A percentile compares a stretch with the other conserved stretches of the same genome.
These are phyloP conservation scores for Discostella stelligeroides DNA, from an alignment of 108 stramenopile species.

Conservation along the genomic window DNA sequence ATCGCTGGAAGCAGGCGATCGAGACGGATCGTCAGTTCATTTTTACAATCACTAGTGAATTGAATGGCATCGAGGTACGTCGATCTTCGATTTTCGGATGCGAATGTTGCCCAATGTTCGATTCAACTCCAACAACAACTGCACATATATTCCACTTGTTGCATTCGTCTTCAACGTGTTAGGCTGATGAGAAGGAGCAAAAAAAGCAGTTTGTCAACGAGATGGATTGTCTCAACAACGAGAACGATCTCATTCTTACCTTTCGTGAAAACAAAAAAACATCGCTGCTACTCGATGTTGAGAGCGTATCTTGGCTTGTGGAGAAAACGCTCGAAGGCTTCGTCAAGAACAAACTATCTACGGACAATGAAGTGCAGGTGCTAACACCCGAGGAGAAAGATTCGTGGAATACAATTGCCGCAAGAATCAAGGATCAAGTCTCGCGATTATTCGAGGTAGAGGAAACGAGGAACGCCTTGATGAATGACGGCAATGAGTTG, in stretches of 20 bases:
- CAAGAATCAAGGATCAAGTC: constrained; percentile 15
- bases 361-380: background rate
- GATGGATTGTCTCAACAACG: constrained; percentile 44
- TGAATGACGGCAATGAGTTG: constrained; percentile 32
- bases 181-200: constrained; percentile 33
- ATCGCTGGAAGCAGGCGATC: constrained; percentile 16
- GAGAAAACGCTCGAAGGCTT: constrained; percentile 4
- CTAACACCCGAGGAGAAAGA: constrained; percentile 1
- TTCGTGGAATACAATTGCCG: constrained; percentile 18
- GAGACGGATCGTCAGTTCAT: constrained; percentile 38
- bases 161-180: background rate
- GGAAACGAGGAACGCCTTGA: constrained; percentile 3
- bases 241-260: constrained; percentile 29
- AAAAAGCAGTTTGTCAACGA: constrained; percentile 44
- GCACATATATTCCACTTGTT: background rate
- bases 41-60: constrained; percentile 36
- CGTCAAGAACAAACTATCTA: constrained; percentile 5
- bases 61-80: constrained; percentile 36
- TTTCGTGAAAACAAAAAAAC: constrained; percentile 28
- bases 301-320: constrained; percentile 34
- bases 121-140: background rate
- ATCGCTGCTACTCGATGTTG: constrained; percentile 23
- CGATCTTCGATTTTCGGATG: constrained; percentile 1
- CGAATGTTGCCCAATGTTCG: background rate
- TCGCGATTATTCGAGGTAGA: constrained; percentile 22